These are phyloP conservation scores for Sporormia fimetaria DNA, from an alignment of 495 filamentous ascomycete species.

Conservation along the genomic window DNA sequence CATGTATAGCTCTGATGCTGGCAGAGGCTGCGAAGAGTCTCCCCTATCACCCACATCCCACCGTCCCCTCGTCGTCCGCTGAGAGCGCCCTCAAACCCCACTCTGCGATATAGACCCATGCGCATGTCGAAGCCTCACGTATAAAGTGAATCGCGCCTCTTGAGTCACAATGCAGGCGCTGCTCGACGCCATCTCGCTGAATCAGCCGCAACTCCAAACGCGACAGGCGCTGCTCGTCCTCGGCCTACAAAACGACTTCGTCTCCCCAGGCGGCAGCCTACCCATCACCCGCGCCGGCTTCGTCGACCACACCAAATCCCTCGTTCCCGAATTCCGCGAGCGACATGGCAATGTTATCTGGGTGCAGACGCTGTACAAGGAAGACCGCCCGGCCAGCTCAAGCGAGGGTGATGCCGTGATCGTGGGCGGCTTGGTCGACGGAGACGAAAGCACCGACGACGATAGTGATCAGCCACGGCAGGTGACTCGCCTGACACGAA, in stretches of 20 bases:
- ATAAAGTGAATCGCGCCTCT: not conserved
- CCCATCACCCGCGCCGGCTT: slow-evolving; percentile 53
- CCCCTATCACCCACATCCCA: no score
- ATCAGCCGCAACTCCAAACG: slow-evolving; percentile 47
- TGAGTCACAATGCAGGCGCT: slow-evolving; percentile 27
- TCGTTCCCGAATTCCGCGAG: slow-evolving; percentile 65
- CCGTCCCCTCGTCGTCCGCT: no score
- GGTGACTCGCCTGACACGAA: slow-evolving; percentile 12
- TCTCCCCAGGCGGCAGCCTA: slow-evolving; percentile 57
- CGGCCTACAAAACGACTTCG: slow-evolving; percentile 88
- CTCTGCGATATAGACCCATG: no score
- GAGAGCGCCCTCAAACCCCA: no score
- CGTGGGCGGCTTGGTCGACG: slow-evolving; percentile 26
- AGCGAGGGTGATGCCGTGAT: slow-evolving; percentile 37
- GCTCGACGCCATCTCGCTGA: slow-evolving; percentile 30
- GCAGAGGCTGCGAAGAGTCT: no score
- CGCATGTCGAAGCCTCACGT: slow-evolving; percentile 12
- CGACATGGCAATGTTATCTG: slow-evolving; percentile 69
- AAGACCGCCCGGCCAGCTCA: slow-evolving; percentile 41
- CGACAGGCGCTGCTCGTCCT: slow-evolving; percentile 75
- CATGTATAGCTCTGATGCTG: no score
- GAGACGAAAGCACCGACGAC: slow-evolving; percentile 17
- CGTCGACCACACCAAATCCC: slow-evolving; percentile 50
- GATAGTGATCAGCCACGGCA: slow-evolving; percentile 20
- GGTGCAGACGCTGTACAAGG: slow-evolving; percentile 67